phyloP scores from a whole-genome alignment of 2,329 filamentous ascomycete species.

The Sporothrix dimorphospora region DNA sequence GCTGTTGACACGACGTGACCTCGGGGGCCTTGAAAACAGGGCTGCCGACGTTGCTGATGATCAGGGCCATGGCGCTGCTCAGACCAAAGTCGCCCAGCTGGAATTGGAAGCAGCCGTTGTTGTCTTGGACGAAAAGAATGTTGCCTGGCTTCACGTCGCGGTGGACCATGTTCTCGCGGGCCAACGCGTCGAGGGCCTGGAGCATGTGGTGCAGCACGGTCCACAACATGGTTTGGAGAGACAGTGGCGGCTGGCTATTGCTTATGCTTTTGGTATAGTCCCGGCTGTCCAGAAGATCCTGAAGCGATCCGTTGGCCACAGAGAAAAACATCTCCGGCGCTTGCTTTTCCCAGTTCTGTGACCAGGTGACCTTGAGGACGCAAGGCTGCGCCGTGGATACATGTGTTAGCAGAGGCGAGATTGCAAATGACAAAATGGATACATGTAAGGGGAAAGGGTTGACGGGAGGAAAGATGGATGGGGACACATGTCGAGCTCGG shows the following conservation, averaged over 20 bases:
- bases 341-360: neutral
- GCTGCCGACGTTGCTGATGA: neutral
- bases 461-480: too few species aligned
- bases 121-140: conserved; percentile 12
- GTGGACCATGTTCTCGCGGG: neutral
- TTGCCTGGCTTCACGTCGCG: conserved; percentile 21
- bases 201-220: conserved; percentile 17
- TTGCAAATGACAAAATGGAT: too few species aligned
- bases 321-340: conserved; percentile 11
- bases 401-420: too few species aligned
- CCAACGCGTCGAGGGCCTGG: conserved; percentile 18
- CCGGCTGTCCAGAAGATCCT: neutral
- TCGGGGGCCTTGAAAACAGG: neutral
- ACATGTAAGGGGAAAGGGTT: too few species aligned
- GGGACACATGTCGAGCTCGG: too few species aligned
- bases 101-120: neutral
- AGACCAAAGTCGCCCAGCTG: conserved; percentile 22
- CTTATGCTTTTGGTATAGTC: neutral
- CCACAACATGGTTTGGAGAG: neutral
- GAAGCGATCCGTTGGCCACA: conserved; percentile 13
- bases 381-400: neutral
- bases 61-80: neutral
- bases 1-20: neutral
- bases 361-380: neutral
- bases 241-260: neutral